Conservation (phyloP, 1,284 basidiomycete genomes). For the Microbotryum scabiosae region DNA sequence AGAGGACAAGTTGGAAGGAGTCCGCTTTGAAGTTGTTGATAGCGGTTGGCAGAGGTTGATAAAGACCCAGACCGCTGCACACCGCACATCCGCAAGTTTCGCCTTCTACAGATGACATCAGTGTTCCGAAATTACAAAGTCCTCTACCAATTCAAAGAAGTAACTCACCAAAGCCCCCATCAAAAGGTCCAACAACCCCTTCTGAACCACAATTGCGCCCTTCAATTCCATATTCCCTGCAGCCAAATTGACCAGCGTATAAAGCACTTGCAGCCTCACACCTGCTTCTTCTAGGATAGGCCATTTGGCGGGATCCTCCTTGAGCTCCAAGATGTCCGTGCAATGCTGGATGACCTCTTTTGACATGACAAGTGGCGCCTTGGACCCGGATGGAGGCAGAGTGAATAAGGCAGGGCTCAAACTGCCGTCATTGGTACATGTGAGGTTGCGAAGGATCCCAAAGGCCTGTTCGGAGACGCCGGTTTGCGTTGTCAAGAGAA, state of each 20-base stretch:
- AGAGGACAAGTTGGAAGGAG: not conserved
- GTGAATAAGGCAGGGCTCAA: conserved; percentile 9
- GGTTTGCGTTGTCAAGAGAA: conserved; percentile 9
- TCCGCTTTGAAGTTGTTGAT: not conserved
- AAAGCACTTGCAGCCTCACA: conserved; percentile 17
- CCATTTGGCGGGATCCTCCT: too few species aligned
- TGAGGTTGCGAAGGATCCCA: conserved; percentile 32
- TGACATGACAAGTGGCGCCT: not conserved
- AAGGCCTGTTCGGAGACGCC: conserved; percentile 24
- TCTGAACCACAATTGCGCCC: conserved; percentile 26
- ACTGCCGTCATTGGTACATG: conserved; percentile 21
- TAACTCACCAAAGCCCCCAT: conserved; percentile 26
- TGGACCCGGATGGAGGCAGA: not conserved
- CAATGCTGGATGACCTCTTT: conserved; percentile 13
- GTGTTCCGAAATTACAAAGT: not conserved
- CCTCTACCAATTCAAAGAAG: too few species aligned
- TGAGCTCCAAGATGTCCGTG: not conserved
- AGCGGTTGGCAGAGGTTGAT: conserved; percentile 30
- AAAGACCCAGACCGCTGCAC: conserved; percentile 29
- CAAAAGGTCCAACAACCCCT: conserved; percentile 14
- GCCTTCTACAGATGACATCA: not conserved
- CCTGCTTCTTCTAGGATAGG: not conserved
- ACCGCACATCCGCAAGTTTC: conserved; percentile 14
- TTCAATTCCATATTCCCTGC: conserved; percentile 20
- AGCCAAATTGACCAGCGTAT: conserved; percentile 31